Conservation (phyloP, 257 asterid species). For the Buddleja alternifolia region DNA sequence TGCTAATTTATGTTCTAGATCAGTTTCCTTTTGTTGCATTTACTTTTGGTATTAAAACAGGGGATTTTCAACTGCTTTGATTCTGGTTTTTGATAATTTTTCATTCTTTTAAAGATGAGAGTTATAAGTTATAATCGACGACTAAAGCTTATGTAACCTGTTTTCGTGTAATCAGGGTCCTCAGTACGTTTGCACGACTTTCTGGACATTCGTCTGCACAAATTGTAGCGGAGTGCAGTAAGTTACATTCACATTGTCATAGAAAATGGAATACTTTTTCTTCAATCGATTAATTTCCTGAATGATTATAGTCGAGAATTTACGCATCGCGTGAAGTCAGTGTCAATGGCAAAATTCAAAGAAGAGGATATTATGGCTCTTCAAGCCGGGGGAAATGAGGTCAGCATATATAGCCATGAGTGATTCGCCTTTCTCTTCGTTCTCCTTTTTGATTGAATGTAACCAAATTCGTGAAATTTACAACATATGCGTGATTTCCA, state of each 20-base stretch:
- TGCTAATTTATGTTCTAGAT: too few relatives aligned
- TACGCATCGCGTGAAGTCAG: constrained; percentile 88
- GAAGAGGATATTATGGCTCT: constrained; percentile 74
- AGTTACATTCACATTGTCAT: constrained; percentile 38
- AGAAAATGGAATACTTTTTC: background rate
- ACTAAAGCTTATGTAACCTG: background rate
- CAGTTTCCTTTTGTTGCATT: background rate
- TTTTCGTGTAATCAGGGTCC: constrained; percentile 69
- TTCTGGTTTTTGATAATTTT: too few relatives aligned
- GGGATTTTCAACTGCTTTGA: too few relatives aligned
- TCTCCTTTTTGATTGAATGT: background rate
- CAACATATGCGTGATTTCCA: constrained; percentile 29
- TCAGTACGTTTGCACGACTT: constrained; percentile 90
- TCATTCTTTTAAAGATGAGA: too few relatives aligned
- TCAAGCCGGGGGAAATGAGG: constrained; percentile 95
- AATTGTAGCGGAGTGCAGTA: constrained; percentile 96
- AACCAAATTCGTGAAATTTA: constrained; percentile 3
- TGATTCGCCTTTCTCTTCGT: background rate
- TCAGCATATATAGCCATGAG: constrained; percentile 25
- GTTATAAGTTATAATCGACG: too few relatives aligned
- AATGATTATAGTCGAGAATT: constrained; percentile 72
- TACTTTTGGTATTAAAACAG: background rate
- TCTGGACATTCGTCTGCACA: constrained; percentile 93
- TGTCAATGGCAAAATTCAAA: constrained; percentile 83
- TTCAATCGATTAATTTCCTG: constrained; percentile 21